A percentile compares a stretch with the other conserved stretches of the same genome.
Evolutionary conservation across 169 alveolate species (phyloP).

Genomic region (Eimeria necatrix): DNA sequence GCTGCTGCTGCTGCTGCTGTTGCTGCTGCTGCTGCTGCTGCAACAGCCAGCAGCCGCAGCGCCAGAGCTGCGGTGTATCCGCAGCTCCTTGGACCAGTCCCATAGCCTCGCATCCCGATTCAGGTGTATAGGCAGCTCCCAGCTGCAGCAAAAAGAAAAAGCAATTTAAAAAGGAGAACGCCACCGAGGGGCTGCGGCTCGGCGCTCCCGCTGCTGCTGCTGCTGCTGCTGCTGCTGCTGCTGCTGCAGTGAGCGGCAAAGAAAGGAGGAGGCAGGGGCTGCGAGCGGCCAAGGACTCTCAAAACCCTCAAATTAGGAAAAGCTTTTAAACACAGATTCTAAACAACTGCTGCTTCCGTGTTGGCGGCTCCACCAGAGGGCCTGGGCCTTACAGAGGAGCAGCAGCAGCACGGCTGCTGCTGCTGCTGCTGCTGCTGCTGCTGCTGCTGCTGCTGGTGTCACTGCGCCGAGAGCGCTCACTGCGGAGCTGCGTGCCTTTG

Average conservation of each 20-base stretch:
- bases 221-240: background rate
- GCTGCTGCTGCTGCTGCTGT: background rate
- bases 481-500: no score
- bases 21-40: background rate
- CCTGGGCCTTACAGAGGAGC: background rate
- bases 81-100: background rate
- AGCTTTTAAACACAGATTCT: no score
- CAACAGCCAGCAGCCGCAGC: background rate
- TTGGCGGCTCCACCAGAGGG: no score
- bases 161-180: no score
- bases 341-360: no score
- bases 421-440: constrained; percentile 2
- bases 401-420: background rate
- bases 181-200: background rate
- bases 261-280: background rate
- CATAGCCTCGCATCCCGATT: background rate
- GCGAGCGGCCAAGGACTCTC: no score
- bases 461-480: background rate
- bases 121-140: background rate
- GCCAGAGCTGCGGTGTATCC: background rate
- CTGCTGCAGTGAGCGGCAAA: background rate
- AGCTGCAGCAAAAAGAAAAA: no score
- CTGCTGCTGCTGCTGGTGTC: background rate
- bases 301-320: no score
- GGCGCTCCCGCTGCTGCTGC: background rate